Evolutionary conservation across 805 yeast species (phyloP), one percentile per base, ranked within the genome.

Genomic region (Blastobotrys parvus): DNA sequence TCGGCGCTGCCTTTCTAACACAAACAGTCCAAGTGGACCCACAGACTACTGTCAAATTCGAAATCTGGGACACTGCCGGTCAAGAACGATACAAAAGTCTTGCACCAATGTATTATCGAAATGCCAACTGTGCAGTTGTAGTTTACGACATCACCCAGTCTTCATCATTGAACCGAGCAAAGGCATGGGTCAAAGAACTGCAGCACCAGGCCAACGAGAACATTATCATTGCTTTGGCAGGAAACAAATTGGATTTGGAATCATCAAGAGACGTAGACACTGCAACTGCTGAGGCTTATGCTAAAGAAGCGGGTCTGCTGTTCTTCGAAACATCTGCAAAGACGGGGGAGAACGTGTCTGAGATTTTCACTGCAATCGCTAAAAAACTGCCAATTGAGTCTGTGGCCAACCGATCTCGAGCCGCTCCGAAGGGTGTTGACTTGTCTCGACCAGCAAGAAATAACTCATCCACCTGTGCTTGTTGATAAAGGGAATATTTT

Each of bases 1-100:
- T 92, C 43, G 99, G 99, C n/a, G 99, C 98, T 3, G 98, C 97
- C 0, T 92, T 90, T 62, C 73, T 92, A 32, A 86, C 97, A 15
- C 94, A 88, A 59, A 78, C 82, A 8, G 69, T 83, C 10, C 68
- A 68, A 8, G 50, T 77, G 5, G 74, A 68, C 42, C 52, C 60
- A 13, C 58, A 67, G 48, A 63, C 73, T 30, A 65, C 64, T 31
- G 71, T 62, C 45, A 90, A 92, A 63, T 88, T 86, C 61, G 67
- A 63, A 50, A 63, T 63, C 41, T 63, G 74, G 75, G 97, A 89
- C 61, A 89, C 97, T 11, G 97, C 97, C 2, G 98, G 98, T 17
- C 97, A 90, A 69, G 98, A 90, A 63, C 69, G 98, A 50, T 90
- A 90, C 69, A 96, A 97, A n/a, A 80, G 89, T 21, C 73, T 90